These are phyloP conservation scores for Lepiota venenata DNA, from an alignment of 768 basidiomycete genomes.

Conservation along the genomic window DNA sequence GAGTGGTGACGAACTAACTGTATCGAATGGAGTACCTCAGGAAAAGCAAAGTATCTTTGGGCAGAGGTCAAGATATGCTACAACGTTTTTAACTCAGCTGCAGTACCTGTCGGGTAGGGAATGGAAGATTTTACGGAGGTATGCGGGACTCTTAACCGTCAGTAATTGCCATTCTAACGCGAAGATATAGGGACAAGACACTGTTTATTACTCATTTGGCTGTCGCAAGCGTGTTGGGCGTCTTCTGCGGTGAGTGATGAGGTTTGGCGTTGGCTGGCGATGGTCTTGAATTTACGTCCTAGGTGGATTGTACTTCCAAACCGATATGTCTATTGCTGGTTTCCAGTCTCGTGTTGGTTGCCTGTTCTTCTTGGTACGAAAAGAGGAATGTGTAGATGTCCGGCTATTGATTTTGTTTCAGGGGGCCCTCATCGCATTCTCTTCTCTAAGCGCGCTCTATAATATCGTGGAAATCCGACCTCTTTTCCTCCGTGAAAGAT, in stretches of 20 bases:
- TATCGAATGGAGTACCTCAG: slow-evolving; percentile 10
- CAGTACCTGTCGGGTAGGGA: slow-evolving; percentile 80
- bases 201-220: slow-evolving; percentile 77
- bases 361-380: slow-evolving; percentile 82
- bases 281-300: not conserved
- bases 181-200: slow-evolving; percentile 62
- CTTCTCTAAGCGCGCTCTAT: slow-evolving; percentile 84
- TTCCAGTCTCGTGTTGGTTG: slow-evolving; percentile 95
- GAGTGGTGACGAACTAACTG: slow-evolving; percentile 4
- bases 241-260: slow-evolving; percentile 68
- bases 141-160: slow-evolving; percentile 36
- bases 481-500: slow-evolving; percentile 87
- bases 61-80: slow-evolving; percentile 42
- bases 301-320: slow-evolving; percentile 88
- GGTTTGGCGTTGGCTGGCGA: not conserved
- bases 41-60: slow-evolving; percentile 3
- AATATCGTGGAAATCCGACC: slow-evolving; percentile 82
- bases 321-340: slow-evolving; percentile 78
- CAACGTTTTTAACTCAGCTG: slow-evolving; percentile 88
- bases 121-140: slow-evolving; percentile 66
- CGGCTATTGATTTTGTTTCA: slow-evolving; percentile 23
- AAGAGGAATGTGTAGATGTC: not conserved
- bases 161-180: not conserved
- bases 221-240: slow-evolving; percentile 71
- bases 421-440: slow-evolving; percentile 92